These are phyloP conservation scores for Hymenoscyphus fructigenus DNA, from an alignment of 2,329 filamentous ascomycete genomes.

Conservation along the genomic window DNA sequence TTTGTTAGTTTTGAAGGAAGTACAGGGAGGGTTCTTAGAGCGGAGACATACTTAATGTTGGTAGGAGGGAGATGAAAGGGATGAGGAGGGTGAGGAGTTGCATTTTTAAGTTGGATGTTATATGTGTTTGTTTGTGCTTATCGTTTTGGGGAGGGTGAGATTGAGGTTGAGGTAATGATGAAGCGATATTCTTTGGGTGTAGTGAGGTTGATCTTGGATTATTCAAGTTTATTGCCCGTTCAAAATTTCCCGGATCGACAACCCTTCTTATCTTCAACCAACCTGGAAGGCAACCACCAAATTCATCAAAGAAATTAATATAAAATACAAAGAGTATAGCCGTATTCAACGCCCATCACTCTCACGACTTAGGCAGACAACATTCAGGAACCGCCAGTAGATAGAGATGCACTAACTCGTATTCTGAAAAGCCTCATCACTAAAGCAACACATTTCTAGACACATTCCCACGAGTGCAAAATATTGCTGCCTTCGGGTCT, in stretches of 20 bases:
- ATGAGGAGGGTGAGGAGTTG: conserved; percentile 2
- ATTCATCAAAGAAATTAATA: background rate
- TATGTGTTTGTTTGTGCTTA: background rate
- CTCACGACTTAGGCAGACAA: background rate
- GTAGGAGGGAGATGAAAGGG: background rate
- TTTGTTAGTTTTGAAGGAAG: conserved; percentile 15
- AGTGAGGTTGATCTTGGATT: background rate
- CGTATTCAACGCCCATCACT: background rate
- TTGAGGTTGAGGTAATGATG: background rate
- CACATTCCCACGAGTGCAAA: background rate
- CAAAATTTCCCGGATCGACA: background rate
- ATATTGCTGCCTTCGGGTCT: conserved; percentile 1
- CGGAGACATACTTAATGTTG: background rate
- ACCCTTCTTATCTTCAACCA: conserved; percentile 5
- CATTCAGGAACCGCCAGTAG: background rate
- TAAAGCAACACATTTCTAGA: background rate
- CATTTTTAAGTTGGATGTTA: background rate
- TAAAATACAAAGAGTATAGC: background rate
- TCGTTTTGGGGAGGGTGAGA: background rate
- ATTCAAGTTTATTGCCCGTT: background rate
- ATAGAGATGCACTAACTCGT: background rate
- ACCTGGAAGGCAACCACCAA: background rate
- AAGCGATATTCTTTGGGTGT: background rate
- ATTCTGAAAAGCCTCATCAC: background rate
- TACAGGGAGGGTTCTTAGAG: too few species aligned